These are phyloP conservation scores for Diaporthe batatas DNA, from an alignment of 2,329 filamentous ascomycete genomes.

Conservation along the genomic window DNA sequence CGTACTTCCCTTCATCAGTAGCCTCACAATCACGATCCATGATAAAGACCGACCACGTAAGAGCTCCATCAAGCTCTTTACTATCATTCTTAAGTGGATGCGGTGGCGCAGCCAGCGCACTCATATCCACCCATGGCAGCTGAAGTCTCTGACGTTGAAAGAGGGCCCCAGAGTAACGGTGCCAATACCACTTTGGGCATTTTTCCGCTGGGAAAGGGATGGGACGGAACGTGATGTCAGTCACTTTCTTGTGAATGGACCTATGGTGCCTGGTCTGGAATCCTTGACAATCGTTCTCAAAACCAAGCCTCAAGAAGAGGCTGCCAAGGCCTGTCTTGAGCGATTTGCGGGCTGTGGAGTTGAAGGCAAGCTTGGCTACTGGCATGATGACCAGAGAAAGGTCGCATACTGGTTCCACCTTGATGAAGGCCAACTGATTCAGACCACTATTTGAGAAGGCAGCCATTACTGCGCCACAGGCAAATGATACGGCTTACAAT, in stretches of 20 bases:
- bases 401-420: neutral
- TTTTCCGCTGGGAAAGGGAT: no score
- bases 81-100: neutral
- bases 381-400: no score
- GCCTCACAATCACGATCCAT: neutral
- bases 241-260: neutral
- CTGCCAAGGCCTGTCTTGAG: neutral
- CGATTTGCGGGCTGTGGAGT: neutral
- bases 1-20: neutral
- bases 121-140: neutral
- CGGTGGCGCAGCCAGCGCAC: slow-evolving; percentile 4
- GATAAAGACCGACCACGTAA: neutral
- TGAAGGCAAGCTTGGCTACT: neutral
- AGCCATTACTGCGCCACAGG: neutral
- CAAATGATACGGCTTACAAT: neutral
- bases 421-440: neutral
- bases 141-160: neutral
- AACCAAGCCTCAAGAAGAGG: neutral
- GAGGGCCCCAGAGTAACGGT: no score
- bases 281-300: neutral
- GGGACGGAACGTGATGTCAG: neutral
- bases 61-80: neutral
- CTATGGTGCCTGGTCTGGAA: neutral
- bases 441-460: neutral
- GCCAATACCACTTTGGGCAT: no score